Evolutionary conservation across 1,284 basidiomycete genomes (phyloP).

Genomic region (Xerocomus minutiporus): DNA sequence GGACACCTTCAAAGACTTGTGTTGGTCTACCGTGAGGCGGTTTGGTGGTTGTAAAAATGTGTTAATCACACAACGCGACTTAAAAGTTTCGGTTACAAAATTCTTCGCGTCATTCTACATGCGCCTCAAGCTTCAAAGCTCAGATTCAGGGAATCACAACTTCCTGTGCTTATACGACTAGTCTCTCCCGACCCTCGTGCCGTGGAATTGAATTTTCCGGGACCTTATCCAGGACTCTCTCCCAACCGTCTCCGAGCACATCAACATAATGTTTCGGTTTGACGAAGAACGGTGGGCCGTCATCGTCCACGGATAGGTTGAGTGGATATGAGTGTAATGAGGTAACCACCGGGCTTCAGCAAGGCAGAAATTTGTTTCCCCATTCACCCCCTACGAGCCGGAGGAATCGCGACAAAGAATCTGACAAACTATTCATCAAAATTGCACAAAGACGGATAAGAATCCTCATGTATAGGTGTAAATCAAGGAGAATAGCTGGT

Average conservation of each 20-base stretch:
- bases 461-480: conserved; percentile 15
- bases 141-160: conserved; percentile 6
- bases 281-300: conserved; percentile 64
- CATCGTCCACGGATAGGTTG: conserved; percentile 43
- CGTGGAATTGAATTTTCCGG: conserved; percentile 39
- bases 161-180: conserved; percentile 13
- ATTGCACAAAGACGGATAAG: background rate
- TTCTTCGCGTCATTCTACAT: background rate
- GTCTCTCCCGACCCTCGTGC: conserved; percentile 31
- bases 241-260: conserved; percentile 50
- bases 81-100: background rate
- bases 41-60: background rate
- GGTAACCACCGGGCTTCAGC: conserved; percentile 53
- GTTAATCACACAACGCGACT: background rate
- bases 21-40: background rate
- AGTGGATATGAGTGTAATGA: conserved; percentile 59
- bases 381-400: conserved; percentile 48
- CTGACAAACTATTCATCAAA: conserved; percentile 4
- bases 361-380: conserved; percentile 53
- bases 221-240: conserved; percentile 50
- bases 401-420: conserved; percentile 36
- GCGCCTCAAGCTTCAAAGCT: background rate
- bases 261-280: conserved; percentile 55
- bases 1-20: background rate
- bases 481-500: conserved; percentile 16